Base-by-base conservation (phyloP, 2,329 filamentous ascomycete genomes). In the Arthrobotrys sinensis region DNA sequence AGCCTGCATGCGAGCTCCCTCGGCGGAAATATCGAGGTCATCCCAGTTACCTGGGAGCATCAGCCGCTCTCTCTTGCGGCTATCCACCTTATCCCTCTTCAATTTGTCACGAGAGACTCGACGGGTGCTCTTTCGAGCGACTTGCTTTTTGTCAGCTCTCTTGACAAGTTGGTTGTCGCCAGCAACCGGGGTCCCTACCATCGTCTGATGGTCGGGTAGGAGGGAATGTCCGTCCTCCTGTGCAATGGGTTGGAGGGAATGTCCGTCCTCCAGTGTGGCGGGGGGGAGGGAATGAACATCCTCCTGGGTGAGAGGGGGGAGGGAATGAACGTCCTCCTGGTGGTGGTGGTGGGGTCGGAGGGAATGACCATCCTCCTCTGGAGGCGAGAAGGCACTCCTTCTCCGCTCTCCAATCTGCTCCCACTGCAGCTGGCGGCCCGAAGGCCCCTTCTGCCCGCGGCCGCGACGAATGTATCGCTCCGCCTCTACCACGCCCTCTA, bases 401-500 rank as follows among this genome's bases (percentile, higher is more conserved):
- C 48, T 28, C 19, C 19, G 6, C 48, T 32, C 48, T 12, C 48
- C 48, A 6, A 55, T 14, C 32, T 55, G 52, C 52, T 55, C 52
- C 52, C 52, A 55, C n/a, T 16, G 24, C 32, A 55, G n/a, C 28
- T 36, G 4, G 12, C n/a, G 40, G 6, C 40, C 40, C n/a, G 40
- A 5, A 45, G 40, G n/a, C 11, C 40, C 40, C 12, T 45, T 14
- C 24, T 28, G 24, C 24, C 24, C 48, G 7, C 48, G 12, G 24
- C 48, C 24, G 24, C 48, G 48, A 53, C 48, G 48, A 32, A 53
- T 38, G 36, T 28, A 48, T 14, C 16, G 21, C 45, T 48, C 45
- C 12, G 48, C 48, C 48, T 53, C 48, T 4, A 21, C 48, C 3
- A 53, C 48, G 6, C 48, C 48, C 48, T 53, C 48, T 2, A 53